phyloP scores from a whole-genome alignment of 805 yeast genomes.

The Yamadazyma phyllophila region DNA sequence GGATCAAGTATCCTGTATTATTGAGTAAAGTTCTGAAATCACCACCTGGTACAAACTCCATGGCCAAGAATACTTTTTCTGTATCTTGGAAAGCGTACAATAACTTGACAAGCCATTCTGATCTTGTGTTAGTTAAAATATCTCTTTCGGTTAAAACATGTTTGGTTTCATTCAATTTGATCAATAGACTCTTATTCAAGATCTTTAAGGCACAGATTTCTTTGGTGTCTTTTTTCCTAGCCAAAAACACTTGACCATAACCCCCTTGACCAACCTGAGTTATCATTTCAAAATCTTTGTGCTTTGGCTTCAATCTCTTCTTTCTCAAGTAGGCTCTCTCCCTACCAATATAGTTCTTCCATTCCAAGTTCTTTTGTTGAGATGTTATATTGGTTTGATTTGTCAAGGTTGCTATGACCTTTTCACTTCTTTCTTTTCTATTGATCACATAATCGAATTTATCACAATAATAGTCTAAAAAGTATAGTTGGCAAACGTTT shows the following conservation, averaged over 20 bases:
- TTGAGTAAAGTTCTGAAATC: conserved; percentile 93
- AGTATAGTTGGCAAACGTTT: conserved; percentile 90
- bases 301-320: conserved; percentile 86
- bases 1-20: conserved; percentile 88
- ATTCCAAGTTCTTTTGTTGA: conserved; percentile 43
- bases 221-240: conserved; percentile 88
- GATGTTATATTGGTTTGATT: conserved; percentile 45
- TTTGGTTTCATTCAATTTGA: conserved; percentile 90
- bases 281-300: conserved; percentile 92
- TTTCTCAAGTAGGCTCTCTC: conserved; percentile 84
- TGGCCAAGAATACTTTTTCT: conserved; percentile 87
- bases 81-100: conserved; percentile 94
- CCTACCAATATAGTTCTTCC: conserved; percentile 78
- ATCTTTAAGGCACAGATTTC: conserved; percentile 96
- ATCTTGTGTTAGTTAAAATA: conserved; percentile 90
- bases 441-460: conserved; percentile 88
- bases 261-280: conserved; percentile 99
- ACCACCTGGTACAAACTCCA: conserved; percentile 99
- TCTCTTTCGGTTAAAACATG: conserved; percentile 97
- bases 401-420: conserved; percentile 60
- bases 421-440: conserved; percentile 76
- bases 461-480: conserved; percentile 93
- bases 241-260: conserved; percentile 96
- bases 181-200: conserved; percentile 78
- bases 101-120: conserved; percentile 93